Base-by-base conservation (phyloP, 306 rosid genomes). In the Prinsepia uniflora region DNA sequence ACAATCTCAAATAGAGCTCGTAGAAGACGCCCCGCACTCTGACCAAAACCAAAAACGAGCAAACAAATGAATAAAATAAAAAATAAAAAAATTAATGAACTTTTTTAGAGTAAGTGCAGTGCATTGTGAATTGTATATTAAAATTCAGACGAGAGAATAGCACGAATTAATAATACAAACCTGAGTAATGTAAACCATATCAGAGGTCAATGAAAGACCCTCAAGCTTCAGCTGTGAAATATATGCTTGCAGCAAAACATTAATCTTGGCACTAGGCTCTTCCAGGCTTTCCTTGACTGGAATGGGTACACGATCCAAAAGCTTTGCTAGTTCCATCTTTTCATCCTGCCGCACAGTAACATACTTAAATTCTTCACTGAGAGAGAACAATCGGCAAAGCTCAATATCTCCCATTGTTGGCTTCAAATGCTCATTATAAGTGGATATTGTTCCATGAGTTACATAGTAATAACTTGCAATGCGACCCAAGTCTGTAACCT, bases 151-250 rank as follows among this genome's bases (percentile, higher is more conserved):
- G 10, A 78, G 7, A 15, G 54, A 56, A 6, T 8, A 6, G 72
- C 8, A 45, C n/a, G 1, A n/a, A 50, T 50, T 24, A 74, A 47
- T n/a, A 67, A 15, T 44, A 49, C 44, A 67, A 79, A 93, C 98
- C 98, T 93, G 98, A 67, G 98, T 93, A 75, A 93, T 93, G 78
- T 84, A 93, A 68, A 90, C 97, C 98, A 90, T 93, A 81, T 93
- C 98, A 68, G 96, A 90, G 64, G 98, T 88, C 80, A 93, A 76
- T 15, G 97, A 90, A 72, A 93, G 85, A 47, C 98, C 97, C 82
- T 93, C 98, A 79, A 93, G 93, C 87, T 93, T 90, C 73, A 93
- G 77, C 68, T 88, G 96, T 72, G 98, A 88, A 75, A 90, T 93
- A 79, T 88, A 90, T 39, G 97, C 96, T 79, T 93, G 98, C 80